phyloP scores from a whole-genome alignment of 768 basidiomycete species.

The Lactifluus rugatus region DNA sequence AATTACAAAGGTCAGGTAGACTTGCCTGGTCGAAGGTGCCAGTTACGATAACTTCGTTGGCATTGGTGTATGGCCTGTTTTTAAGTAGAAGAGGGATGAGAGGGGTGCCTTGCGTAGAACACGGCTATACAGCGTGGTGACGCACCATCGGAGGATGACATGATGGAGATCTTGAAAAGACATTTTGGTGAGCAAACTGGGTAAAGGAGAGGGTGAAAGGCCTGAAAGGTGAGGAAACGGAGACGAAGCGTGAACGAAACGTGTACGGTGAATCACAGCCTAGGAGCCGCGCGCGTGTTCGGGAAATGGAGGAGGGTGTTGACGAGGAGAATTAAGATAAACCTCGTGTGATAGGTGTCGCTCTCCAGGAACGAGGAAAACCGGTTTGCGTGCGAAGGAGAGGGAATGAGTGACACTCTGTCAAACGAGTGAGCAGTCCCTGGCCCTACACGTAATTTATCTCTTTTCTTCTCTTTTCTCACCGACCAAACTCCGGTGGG shows the following conservation, averaged over 20 bases:
- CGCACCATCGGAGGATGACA: constrained; percentile 14
- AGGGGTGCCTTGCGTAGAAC: background rate
- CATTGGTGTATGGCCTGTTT: constrained; percentile 19
- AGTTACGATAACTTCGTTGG: constrained; percentile 19
- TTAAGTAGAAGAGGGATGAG: background rate
- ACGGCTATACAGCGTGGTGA: constrained; percentile 9
- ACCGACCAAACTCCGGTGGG: too few relatives aligned
- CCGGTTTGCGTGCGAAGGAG: background rate
- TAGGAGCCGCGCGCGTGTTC: too few relatives aligned
- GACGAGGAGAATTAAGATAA: background rate
- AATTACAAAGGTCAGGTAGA: background rate
- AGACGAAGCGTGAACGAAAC: background rate
- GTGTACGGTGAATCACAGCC: background rate
- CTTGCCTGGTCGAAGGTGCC: constrained; percentile 22
- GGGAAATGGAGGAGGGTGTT: too few relatives aligned
- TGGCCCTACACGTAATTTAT: too few relatives aligned
- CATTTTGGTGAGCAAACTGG: background rate
- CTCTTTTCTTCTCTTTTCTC: too few relatives aligned
- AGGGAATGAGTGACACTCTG: too few relatives aligned
- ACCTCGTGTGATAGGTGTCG: background rate
- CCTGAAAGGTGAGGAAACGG: background rate
- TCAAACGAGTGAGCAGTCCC: too few relatives aligned
- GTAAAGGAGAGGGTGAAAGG: background rate
- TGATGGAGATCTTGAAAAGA: constrained; percentile 12
- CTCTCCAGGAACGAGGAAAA: constrained; percentile 1